Conservation (phyloP, 345 rosid species). For the Salix caprea region DNA sequence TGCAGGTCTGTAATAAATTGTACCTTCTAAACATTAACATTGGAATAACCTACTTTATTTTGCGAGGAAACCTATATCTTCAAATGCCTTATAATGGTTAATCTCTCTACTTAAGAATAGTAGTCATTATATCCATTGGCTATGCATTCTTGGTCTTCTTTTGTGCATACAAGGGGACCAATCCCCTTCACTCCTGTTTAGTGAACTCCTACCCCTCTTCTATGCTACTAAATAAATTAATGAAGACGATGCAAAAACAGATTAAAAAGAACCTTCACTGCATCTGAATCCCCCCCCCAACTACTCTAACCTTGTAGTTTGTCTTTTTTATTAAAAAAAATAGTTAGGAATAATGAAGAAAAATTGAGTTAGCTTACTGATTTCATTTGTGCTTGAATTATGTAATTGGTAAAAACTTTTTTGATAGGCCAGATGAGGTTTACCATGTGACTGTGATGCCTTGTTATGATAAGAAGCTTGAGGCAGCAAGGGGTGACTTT, state of each 20-base stretch:
- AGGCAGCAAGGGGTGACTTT: conserved; percentile 88
- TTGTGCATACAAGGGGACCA: background rate
- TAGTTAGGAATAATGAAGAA: background rate
- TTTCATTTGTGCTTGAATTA: background rate
- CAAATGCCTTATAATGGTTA: background rate
- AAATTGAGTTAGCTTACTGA: background rate
- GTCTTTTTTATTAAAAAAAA: background rate
- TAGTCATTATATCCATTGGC: background rate
- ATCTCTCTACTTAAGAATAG: background rate
- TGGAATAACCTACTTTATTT: background rate
- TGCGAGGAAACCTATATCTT: background rate
- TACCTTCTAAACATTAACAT: background rate
- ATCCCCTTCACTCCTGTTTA: background rate
- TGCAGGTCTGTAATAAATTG: background rate
- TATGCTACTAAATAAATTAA: background rate
- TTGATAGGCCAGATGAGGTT: conserved; percentile 66
- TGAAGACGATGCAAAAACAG: background rate
- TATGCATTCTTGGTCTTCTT: background rate
- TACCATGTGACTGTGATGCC: conserved; percentile 98
- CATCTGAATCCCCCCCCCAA: background rate
- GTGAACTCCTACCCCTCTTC: background rate
- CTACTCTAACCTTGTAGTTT: background rate
- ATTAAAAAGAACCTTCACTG: background rate
- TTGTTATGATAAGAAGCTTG: conserved; percentile 95
- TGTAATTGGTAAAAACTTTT: conserved; percentile 11